phyloP scores from a whole-genome alignment of 768 basidiomycete species.

The Clitopilus hobsonii region DNA sequence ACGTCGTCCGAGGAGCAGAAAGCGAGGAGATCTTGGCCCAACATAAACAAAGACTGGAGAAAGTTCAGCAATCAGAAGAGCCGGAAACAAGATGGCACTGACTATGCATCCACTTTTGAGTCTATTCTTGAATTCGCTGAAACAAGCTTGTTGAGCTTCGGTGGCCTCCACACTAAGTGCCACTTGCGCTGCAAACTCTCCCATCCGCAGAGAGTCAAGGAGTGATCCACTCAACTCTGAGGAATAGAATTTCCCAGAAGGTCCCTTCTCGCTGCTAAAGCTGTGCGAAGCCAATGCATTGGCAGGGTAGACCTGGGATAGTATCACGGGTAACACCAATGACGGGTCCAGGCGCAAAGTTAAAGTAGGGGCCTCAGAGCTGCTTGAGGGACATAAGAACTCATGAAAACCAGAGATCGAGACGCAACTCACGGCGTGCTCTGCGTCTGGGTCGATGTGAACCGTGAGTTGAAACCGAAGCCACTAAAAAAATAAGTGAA shows the following conservation, averaged over 20 bases:
- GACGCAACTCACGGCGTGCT: constrained; percentile 18
- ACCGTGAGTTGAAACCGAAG: constrained; percentile 3
- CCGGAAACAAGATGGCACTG: constrained; percentile 12
- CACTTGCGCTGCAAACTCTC: constrained; percentile 46
- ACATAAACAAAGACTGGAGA: constrained; percentile 52
- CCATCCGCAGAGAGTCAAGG: constrained; percentile 47
- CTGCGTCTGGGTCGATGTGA: neutral
- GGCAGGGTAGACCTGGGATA: constrained; percentile 33
- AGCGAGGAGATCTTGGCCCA: constrained; percentile 47
- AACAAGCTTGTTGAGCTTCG: constrained; percentile 38
- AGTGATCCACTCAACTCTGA: constrained; percentile 41
- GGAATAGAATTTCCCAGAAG: constrained; percentile 61
- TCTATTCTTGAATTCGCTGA: constrained; percentile 43
- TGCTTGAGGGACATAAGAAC: constrained; percentile 7
- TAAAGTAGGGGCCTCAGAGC: constrained; percentile 27
- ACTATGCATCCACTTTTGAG: constrained; percentile 54
- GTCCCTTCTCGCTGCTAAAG: constrained; percentile 32
- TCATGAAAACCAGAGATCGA: constrained; percentile 1
- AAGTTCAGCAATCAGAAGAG: neutral
- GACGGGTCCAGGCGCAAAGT: constrained; percentile 46
- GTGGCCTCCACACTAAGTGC: constrained; percentile 33
- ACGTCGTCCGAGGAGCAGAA: constrained; percentile 53
- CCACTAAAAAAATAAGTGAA: neutral
- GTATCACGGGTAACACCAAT: constrained; percentile 43
- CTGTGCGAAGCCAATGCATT: constrained; percentile 17